Evolutionary conservation across 352 stramenopile species (phyloP).

Genomic region (Phytopythium montanum): DNA sequence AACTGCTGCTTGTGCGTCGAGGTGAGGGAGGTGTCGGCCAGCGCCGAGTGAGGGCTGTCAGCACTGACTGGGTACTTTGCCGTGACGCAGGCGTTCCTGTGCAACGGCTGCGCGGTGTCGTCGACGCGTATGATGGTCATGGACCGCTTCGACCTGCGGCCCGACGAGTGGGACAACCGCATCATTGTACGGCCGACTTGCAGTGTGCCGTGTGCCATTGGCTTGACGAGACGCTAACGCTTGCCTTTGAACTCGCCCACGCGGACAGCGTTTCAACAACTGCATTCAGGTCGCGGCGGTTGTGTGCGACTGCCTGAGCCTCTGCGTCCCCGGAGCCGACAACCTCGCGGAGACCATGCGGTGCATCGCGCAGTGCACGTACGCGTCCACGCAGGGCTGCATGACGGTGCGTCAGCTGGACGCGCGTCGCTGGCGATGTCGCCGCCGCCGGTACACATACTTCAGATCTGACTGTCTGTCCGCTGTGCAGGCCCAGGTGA

Average conservation of each 20-base stretch:
- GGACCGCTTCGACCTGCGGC: conserved; percentile 85
- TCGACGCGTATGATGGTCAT: conserved; percentile 90
- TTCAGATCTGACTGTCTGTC: not conserved
- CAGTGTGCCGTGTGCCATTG: not conserved
- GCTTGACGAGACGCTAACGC: not conserved
- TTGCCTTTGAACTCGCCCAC: not conserved
- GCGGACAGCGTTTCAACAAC: conserved; percentile 88
- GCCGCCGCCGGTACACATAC: too few relatives aligned
- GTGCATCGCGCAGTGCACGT: conserved; percentile 90
- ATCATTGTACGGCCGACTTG: conserved; percentile 69
- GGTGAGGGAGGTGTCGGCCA: too few relatives aligned
- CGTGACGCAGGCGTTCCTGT: conserved; percentile 56
- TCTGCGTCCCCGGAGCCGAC: conserved; percentile 60
- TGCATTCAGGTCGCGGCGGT: conserved; percentile 83
- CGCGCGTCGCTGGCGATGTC: too few relatives aligned
- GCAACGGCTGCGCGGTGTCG: conserved; percentile 88
- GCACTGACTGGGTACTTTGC: not conserved
- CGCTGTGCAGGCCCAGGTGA: conserved; percentile 77
- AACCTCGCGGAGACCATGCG: conserved; percentile 83
- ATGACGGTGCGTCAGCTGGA: conserved; percentile 67
- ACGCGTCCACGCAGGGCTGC: conserved; percentile 88
- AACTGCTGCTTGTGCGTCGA: conserved; percentile 91
- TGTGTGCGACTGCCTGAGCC: conserved; percentile 73
- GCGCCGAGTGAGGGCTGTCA: not conserved
- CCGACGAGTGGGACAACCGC: conserved; percentile 92